Conservation (phyloP, 208 protist genomes). For the Leishmania major region DNA sequence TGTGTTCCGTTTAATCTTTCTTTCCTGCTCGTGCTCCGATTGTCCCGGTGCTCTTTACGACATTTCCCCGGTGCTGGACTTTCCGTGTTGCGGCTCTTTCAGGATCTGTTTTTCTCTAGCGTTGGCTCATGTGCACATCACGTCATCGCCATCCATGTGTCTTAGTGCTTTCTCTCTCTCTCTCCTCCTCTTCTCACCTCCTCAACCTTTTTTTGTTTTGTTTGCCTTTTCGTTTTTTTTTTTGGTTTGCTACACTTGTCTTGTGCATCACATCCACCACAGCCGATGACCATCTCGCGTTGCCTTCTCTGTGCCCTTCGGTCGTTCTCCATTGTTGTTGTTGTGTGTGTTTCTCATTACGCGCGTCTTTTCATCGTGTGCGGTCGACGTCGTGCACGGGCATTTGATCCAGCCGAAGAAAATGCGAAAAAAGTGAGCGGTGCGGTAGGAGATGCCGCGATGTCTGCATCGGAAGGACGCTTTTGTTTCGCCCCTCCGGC, state of each 20-base stretch:
- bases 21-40: neutral
- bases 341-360: too few species aligned
- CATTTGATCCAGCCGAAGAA: too few species aligned
- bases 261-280: neutral
- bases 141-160: neutral
- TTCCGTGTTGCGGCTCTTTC: neutral
- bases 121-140: neutral
- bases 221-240: neutral
- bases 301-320: too few species aligned
- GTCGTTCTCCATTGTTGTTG: too few species aligned
- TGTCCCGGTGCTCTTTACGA: neutral
- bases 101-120: neutral
- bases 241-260: neutral
- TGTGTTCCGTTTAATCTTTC: neutral
- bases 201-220: neutral
- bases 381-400: too few species aligned
- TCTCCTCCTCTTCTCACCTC: neutral
- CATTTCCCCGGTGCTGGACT: neutral
- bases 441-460: too few species aligned
- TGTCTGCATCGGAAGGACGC: too few species aligned
- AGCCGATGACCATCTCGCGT: too few species aligned
- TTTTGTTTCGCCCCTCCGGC: too few species aligned
- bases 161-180: neutral
- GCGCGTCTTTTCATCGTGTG: too few species aligned
- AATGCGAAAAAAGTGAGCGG: too few species aligned